phyloP scores from a whole-genome alignment of 495 filamentous ascomycete species.

The Hyaloscypha variabilis region DNA sequence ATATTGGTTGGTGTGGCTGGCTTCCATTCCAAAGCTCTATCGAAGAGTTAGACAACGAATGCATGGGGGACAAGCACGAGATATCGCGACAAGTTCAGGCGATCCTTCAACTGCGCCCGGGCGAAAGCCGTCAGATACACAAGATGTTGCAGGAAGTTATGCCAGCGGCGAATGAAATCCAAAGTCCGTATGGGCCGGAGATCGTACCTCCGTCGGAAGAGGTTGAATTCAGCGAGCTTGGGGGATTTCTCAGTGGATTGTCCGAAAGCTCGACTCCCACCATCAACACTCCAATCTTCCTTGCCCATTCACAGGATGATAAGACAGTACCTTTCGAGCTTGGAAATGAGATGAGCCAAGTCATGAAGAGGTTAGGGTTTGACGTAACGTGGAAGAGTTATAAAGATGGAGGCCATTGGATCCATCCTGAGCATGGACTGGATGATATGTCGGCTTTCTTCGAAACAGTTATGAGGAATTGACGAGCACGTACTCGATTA shows the following conservation, averaged over 20 bases:
- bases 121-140: too few species aligned
- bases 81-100: background rate
- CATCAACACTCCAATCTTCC: conserved; percentile 46
- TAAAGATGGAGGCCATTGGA: conserved; percentile 58
- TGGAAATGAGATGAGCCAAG: conserved; percentile 44
- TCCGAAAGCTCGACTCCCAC: background rate
- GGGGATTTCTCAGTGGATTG: background rate
- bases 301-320: conserved; percentile 57
- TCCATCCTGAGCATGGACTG: conserved; percentile 50
- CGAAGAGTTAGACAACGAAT: background rate
- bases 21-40: conserved; percentile 45
- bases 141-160: too few species aligned
- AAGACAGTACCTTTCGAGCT: conserved; percentile 47
- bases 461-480: background rate
- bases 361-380: conserved; percentile 43
- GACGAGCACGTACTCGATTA: background rate
- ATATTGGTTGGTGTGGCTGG: conserved; percentile 60
- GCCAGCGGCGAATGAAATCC: conserved; percentile 9
- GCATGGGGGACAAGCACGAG: background rate
- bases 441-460: conserved; percentile 55
- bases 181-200: conserved; percentile 13
- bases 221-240: background rate
- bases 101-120: background rate
- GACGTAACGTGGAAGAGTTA: conserved; percentile 55
- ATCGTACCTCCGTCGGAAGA: background rate